Evolutionary conservation across 129 eudicot species (phyloP), one percentile per base, ranked within the genome.

Genomic region (Tagetes erecta): DNA sequence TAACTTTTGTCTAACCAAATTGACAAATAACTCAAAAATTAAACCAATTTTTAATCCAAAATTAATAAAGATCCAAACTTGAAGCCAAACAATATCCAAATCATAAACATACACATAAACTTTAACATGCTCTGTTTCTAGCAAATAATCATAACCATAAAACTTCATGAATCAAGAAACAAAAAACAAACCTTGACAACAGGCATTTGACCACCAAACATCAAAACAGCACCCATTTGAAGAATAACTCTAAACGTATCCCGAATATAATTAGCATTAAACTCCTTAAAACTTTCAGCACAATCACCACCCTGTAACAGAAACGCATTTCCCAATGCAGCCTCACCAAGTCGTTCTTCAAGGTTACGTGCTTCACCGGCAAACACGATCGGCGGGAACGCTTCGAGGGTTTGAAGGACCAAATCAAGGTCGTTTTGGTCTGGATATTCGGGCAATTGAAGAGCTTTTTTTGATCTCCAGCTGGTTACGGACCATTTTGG

Each of bases 151-250:
- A 44, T 0, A 42, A 44, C 8, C 47, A 4, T 6, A 8, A 44
- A 6, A 44, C 6, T 6, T 39, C 3, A 4, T 39, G 41, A 44
- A 39, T 2, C 3, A 2, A 50, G n/a, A 50, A n/a, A 0, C 20
- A 50, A 12, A n/a, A 6, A n/a, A 13, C 14, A 2, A 3, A 53
- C 63, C 63, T 56, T 56, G 5, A 56, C 30, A 56, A 56, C 37
- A 30, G 63, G 63, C 63, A 56, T 56, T 56, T 56, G 63, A 56
- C 63, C 63, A 56, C 63, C 63, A 7, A 56, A 56, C 63, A 56
- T 56, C 63, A 56, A 56, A 11, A 56, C 63, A 3, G 63, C 63
- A 30, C 63, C 63, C 63, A 56, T 56, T 27, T 56, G 63, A 56
- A 56, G 63, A 56, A 56, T 56, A 1, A 56, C 63, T 30, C 63